phyloP scores from a whole-genome alignment of 129 eudicot species.

The Deinandra increscens region DNA sequence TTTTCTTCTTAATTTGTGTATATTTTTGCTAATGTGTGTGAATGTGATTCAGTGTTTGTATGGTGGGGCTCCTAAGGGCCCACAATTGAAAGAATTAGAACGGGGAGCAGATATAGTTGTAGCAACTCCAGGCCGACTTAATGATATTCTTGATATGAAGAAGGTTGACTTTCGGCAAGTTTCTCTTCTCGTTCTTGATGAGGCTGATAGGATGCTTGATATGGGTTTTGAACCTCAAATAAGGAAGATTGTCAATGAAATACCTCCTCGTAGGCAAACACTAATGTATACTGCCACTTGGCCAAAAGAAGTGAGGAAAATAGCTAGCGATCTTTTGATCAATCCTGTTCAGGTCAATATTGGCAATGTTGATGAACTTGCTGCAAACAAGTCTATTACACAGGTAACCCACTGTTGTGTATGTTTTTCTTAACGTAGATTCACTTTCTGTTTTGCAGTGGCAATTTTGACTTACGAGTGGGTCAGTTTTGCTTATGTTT shows the following conservation, averaged over 20 bases:
- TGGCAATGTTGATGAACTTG: slow-evolving; percentile 92
- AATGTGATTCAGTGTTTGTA: slow-evolving; percentile 64
- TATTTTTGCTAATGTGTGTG: background rate
- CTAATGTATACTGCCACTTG: slow-evolving; percentile 98
- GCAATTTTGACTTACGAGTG: background rate
- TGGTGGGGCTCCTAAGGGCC: slow-evolving; percentile 93
- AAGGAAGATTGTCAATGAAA: slow-evolving; percentile 88
- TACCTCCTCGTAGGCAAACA: slow-evolving; percentile 89
- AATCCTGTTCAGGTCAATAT: slow-evolving; percentile 93
- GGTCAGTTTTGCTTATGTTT: no score
- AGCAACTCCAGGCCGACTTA: slow-evolving; percentile 97
- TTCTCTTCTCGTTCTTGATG: slow-evolving; percentile 86
- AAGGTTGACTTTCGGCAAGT: slow-evolving; percentile 79
- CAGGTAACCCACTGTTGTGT: slow-evolving; percentile 48
- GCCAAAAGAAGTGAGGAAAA: slow-evolving; percentile 95
- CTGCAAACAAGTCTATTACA: slow-evolving; percentile 92
- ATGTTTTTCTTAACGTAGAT: background rate
- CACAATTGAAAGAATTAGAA: slow-evolving; percentile 77
- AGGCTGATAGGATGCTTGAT: slow-evolving; percentile 97
- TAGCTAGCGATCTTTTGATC: slow-evolving; percentile 80
- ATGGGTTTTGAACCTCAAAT: slow-evolving; percentile 99
- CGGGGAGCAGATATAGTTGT: slow-evolving; percentile 90
- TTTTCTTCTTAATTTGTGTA: background rate
- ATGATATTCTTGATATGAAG: slow-evolving; percentile 91
- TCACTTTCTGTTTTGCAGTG: background rate